Base-by-base conservation (phyloP, 805 yeast genomes). In the Lipomyces lipofer region DNA sequence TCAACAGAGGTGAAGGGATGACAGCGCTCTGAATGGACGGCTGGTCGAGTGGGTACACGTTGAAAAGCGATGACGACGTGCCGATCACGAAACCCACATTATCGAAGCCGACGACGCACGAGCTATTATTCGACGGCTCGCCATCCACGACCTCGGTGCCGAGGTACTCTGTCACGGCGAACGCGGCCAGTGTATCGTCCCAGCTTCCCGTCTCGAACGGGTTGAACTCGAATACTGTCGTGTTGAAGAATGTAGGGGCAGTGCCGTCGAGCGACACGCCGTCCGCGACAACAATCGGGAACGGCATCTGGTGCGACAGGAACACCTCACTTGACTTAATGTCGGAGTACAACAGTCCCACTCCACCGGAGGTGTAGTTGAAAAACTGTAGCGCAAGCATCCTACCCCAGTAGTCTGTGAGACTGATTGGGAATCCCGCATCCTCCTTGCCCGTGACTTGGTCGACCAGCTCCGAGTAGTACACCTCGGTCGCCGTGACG, bases 161-260 rank as follows among this genome's bases (percentile, higher is more conserved):
- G 43, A 87, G 69, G 66, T 86, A 88, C 69, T 81, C 78, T 43
- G 81, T 71, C 55, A 85, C 83, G n/a, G 84, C 74, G 69, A 90
- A 89, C 2, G 85, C 72, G 49, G 77, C 73, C 51, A 88, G 70
- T 1, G 84, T 74, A 13, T 87, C 85, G 67, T 90, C 97, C 95
- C 95, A 89, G 4, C 94, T 83, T 13, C 97, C 97, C 66, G 89
- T 71, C 65, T 85, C 87, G 63, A 73, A 84, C 7, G 95, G 92
- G 46, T 66, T 67, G 57, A 71, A 38, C 61, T 74, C 78, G 45
- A 71, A 68, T 13, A 69, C 78, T 1, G 96, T 86, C 21, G 81
- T 78, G 7, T 95, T 83, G 72, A 87, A 88, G 29, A 71, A 66
- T 43, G 85, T 71, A 45, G 84, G 74, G 3, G 59, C 47, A 2